phyloP scores from a whole-genome alignment of 2,329 filamentous ascomycete genomes.

The Pseudogymnoascus sp. region DNA sequence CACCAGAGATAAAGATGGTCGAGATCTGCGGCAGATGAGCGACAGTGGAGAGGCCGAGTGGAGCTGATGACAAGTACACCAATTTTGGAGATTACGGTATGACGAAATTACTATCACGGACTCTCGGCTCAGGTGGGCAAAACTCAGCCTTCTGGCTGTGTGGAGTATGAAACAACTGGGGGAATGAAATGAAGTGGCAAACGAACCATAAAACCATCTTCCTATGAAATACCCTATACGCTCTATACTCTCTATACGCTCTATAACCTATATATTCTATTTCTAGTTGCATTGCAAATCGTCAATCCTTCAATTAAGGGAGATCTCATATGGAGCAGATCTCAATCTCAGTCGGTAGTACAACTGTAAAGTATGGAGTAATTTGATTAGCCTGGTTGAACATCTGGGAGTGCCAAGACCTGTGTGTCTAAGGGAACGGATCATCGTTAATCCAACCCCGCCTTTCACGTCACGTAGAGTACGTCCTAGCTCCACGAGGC shows the following conservation, averaged over 20 bases:
- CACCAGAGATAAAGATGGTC: conserved; percentile 5
- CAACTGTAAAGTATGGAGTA: not conserved
- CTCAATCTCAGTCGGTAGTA: not conserved
- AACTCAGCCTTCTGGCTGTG: not conserved
- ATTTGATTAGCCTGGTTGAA: not conserved
- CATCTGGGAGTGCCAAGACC: not conserved
- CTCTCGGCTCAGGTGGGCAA: not conserved
- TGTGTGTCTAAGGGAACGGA: not conserved
- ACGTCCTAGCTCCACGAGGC: conserved; percentile 1
- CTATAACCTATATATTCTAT: not conserved
- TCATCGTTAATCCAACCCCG: conserved; percentile 1
- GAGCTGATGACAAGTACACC: conserved; percentile 6
- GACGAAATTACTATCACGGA: conserved; percentile 1
- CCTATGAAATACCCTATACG: not conserved
- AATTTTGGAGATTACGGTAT: conserved; percentile 5
- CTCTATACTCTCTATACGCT: not conserved
- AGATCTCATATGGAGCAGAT: conserved; percentile 2
- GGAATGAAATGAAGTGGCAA: conserved; percentile 3
- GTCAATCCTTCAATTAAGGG: not conserved
- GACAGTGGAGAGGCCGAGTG: conserved; percentile 6
- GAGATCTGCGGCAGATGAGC: conserved; percentile 5
- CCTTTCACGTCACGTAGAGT: conserved; percentile 3
- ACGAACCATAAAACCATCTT: not conserved
- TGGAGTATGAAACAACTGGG: not conserved
- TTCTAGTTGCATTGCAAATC: not conserved